Conservation (phyloP, 2,329 filamentous ascomycete genomes). For the Botryosphaeria dothidea region DNA sequence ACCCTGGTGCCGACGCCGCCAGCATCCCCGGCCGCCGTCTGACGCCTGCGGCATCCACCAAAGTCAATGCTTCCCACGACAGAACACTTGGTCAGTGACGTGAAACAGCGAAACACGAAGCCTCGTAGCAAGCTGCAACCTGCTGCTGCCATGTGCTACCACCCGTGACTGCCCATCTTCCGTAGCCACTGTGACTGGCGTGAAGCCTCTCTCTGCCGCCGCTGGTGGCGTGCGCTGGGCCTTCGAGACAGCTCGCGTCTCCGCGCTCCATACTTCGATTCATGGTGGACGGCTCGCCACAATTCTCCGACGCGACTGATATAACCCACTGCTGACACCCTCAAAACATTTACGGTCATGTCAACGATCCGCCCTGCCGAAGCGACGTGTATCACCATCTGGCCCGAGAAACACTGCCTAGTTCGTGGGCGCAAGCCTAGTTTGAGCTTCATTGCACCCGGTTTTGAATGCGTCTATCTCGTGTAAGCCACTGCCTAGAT, state of each 20-base stretch:
- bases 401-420: neutral
- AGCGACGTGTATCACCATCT: neutral
- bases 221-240: neutral
- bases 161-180: neutral
- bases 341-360: neutral
- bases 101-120: slow-evolving; percentile 3
- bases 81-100: slow-evolving; percentile 9
- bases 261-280: neutral
- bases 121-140: neutral
- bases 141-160: slow-evolving; percentile 3
- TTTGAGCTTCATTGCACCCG: neutral
- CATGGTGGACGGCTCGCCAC: neutral
- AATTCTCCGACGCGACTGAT: neutral
- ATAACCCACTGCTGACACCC: neutral
- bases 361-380: neutral
- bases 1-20: neutral
- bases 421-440: neutral
- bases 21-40: slow-evolving; percentile 3
- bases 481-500: neutral
- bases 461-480: neutral
- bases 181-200: neutral
- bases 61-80: neutral
- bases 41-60: neutral
- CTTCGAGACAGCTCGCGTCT: slow-evolving; percentile 11
- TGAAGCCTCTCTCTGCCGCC: neutral